Conservation (phyloP, 768 basidiomycete species). For the Pisolithus tinctorius region DNA sequence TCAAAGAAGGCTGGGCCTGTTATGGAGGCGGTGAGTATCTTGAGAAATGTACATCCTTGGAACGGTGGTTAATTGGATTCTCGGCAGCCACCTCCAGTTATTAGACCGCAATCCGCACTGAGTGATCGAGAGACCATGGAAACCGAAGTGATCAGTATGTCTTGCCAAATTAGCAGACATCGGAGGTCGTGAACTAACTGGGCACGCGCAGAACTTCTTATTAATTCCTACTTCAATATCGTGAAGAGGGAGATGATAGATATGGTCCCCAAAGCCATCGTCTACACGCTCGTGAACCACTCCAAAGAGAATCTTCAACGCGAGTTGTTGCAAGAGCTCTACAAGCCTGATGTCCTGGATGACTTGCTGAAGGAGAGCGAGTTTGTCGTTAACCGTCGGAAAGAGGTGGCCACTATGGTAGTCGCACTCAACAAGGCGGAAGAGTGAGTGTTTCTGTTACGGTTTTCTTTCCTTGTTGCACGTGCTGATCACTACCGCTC, state of each 20-base stretch:
- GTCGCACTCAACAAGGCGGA: slow-evolving; percentile 94
- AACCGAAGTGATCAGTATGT: slow-evolving; percentile 98
- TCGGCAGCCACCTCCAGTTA: slow-evolving; percentile 69
- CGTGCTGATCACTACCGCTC: slow-evolving; percentile 7
- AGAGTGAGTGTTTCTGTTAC: slow-evolving; percentile 62
- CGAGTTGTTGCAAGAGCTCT: slow-evolving; percentile 91
- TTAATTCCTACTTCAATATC: slow-evolving; percentile 95
- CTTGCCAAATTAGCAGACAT: background rate
- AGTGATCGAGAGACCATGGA: slow-evolving; percentile 97
- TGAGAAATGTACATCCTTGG: slow-evolving; percentile 9
- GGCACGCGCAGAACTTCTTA: slow-evolving; percentile 69
- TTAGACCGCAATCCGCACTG: slow-evolving; percentile 85
- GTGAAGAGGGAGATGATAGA: slow-evolving; percentile 99
- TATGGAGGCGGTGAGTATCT: slow-evolving; percentile 49
- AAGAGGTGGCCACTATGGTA: slow-evolving; percentile 92
- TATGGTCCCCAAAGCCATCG: slow-evolving; percentile 97
- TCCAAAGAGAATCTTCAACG: slow-evolving; percentile 94
- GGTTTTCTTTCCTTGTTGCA: background rate
- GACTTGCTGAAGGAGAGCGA: slow-evolving; percentile 95
- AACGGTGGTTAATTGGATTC: slow-evolving; percentile 30
- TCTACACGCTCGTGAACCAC: slow-evolving; percentile 83
- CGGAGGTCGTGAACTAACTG: background rate
- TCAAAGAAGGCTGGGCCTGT: slow-evolving; percentile 54
- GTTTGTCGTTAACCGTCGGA: slow-evolving; percentile 80
- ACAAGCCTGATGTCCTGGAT: slow-evolving; percentile 94